A percentile compares a stretch with the other conserved stretches of the same genome.
Conservation (phyloP, 495 filamentous ascomycete genomes). For the Podospora conica region DNA sequence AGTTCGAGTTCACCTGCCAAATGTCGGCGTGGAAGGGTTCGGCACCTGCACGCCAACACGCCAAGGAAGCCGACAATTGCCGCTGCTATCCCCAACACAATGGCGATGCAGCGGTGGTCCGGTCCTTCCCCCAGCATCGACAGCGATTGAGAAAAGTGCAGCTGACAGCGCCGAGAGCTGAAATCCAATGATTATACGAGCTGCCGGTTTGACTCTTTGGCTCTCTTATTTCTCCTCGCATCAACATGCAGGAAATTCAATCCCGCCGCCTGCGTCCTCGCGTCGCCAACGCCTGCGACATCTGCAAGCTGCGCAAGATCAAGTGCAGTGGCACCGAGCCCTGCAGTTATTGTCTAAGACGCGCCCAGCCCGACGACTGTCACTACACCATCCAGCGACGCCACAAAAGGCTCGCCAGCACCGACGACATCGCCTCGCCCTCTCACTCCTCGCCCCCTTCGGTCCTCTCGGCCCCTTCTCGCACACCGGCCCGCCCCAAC, state of each 20-base stretch:
- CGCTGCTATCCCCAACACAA: neutral
- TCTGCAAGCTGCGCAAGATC: slow-evolving; percentile 41
- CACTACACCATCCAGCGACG: slow-evolving; percentile 23
- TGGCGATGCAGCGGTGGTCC: neutral
- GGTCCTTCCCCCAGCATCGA: neutral
- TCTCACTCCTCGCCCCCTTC: neutral
- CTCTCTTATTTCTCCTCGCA: neutral
- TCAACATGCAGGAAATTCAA: slow-evolving; percentile 19
- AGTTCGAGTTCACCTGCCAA: neutral
- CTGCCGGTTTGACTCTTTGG: neutral
- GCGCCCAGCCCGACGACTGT: slow-evolving; percentile 23
- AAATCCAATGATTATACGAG: neutral
- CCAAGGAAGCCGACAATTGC: neutral
- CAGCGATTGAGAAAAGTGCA: neutral
- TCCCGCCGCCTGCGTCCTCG: slow-evolving; percentile 22
- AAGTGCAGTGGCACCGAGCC: slow-evolving; percentile 35
- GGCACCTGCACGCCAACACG: neutral
- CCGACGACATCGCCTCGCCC: neutral
- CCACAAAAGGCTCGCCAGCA: slow-evolving; percentile 1
- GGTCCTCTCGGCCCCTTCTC: neutral
- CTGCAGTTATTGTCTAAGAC: slow-evolving; percentile 30
- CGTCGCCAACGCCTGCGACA: slow-evolving; percentile 40
- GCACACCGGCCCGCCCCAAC: neutral
- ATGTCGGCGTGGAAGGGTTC: neutral
- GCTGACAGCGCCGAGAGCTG: neutral